Percentiles rank a stretch among this genome's conserved stretches.
These are phyloP conservation scores for Pleurotus platypus DNA, from an alignment of 768 basidiomycete genomes.

Conservation along the genomic window DNA sequence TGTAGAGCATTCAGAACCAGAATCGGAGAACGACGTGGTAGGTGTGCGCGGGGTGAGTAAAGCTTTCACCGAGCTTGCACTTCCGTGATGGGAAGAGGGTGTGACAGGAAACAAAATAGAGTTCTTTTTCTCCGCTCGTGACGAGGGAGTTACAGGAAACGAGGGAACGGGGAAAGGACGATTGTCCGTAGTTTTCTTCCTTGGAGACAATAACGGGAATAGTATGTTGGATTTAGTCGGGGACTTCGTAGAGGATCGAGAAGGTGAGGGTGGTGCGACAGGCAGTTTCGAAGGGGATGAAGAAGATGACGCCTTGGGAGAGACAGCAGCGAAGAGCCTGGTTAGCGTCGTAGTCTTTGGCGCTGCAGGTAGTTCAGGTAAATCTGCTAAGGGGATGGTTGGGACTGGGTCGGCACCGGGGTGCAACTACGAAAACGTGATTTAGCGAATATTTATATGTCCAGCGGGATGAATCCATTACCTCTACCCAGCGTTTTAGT, in stretches of 20 bases:
- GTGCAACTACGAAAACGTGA: conserved; percentile 46
- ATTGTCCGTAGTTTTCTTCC: conserved; percentile 49
- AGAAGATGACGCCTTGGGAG: conserved; percentile 57
- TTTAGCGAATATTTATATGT: not conserved
- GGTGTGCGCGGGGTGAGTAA: conserved; percentile 47
- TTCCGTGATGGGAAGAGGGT: conserved; percentile 48
- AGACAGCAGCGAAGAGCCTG: conserved; percentile 66
- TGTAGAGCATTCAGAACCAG: conserved; percentile 52
- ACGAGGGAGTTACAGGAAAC: conserved; percentile 3
- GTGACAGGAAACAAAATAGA: conserved; percentile 60
- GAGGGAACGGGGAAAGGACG: conserved; percentile 32
- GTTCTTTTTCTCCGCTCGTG: conserved; percentile 14
- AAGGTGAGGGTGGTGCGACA: conserved; percentile 35
- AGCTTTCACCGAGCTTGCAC: conserved; percentile 16
- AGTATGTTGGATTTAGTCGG: conserved; percentile 43
- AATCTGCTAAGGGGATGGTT: conserved; percentile 57
- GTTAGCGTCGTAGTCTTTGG: conserved; percentile 67
- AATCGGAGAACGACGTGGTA: conserved; percentile 25
- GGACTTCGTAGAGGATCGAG: conserved; percentile 31
- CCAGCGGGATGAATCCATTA: conserved; percentile 21
- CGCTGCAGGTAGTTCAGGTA: conserved; percentile 53
- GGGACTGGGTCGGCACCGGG: conserved; percentile 39
- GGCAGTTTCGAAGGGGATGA: conserved; percentile 27
- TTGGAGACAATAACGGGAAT: conserved; percentile 34
- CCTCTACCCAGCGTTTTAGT: conserved; percentile 63